These are phyloP conservation scores for Hygrocybe punicea DNA, from an alignment of 768 basidiomycete species.

Conservation along the genomic window DNA sequence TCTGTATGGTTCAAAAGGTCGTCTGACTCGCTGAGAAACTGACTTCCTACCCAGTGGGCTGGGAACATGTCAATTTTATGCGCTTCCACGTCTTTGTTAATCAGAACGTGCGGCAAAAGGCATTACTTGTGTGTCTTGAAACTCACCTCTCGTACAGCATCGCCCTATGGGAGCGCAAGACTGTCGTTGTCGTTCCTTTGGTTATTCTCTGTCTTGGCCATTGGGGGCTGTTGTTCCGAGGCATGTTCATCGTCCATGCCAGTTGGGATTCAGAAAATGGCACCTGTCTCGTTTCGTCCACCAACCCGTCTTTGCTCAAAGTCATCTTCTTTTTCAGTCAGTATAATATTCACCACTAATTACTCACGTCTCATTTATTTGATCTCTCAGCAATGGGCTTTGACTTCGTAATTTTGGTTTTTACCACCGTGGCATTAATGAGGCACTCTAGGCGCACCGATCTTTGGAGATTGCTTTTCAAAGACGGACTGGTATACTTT, in stretches of 20 bases:
- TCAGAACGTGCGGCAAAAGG: conserved; percentile 55
- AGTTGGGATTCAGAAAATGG: conserved; percentile 42
- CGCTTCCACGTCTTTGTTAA: conserved; percentile 65
- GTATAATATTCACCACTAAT: conserved; percentile 22
- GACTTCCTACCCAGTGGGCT: conserved; percentile 43
- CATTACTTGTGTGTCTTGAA: conserved; percentile 4
- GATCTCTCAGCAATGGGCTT: conserved; percentile 60
- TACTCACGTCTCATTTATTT: background rate
- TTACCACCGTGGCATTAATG: conserved; percentile 53
- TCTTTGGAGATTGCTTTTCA: conserved; percentile 67
- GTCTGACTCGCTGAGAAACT: conserved; percentile 1
- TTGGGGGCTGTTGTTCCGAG: conserved; percentile 64
- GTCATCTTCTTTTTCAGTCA: conserved; percentile 68
- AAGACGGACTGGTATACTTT: conserved; percentile 72
- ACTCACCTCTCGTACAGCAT: conserved; percentile 39
- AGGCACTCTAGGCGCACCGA: conserved; percentile 53
- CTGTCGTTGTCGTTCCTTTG: conserved; percentile 48
- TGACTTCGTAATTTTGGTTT: conserved; percentile 56
- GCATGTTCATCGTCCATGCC: conserved; percentile 64
- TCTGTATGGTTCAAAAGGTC: conserved; percentile 38
- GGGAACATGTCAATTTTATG: conserved; percentile 65
- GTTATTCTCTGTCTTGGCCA: conserved; percentile 56
- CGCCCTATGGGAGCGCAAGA: conserved; percentile 66
- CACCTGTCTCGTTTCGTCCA: conserved; percentile 50
- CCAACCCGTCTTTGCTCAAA: conserved; percentile 56